Evolutionary conservation across 495 filamentous ascomycete genomes (phyloP).

Genomic region (Thermochaetoides thermophila): DNA sequence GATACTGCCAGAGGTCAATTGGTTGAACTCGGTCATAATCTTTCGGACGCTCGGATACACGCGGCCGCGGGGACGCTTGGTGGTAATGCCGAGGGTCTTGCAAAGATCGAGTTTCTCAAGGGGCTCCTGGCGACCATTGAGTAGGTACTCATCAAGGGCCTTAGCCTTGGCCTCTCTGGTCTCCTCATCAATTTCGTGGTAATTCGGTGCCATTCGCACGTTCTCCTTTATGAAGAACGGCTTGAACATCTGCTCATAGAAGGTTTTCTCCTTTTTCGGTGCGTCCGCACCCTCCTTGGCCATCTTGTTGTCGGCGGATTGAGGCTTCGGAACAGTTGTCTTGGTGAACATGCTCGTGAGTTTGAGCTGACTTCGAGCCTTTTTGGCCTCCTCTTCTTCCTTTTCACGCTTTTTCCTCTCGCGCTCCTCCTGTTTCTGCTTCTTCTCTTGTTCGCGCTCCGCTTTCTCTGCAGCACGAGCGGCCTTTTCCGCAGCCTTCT

Average conservation of each 20-base stretch:
- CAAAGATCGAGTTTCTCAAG: conserved; percentile 32
- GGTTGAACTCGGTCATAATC: conserved; percentile 38
- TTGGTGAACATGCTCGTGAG: conserved; percentile 35
- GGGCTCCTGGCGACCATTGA: conserved; percentile 19
- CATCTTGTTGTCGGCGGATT: conserved; percentile 9
- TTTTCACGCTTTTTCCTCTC: conserved; percentile 48
- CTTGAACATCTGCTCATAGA: conserved; percentile 61
- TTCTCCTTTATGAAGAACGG: conserved; percentile 61
- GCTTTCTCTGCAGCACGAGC: conserved; percentile 17
- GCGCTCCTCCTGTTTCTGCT: conserved; percentile 25
- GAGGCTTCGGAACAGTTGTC: conserved; percentile 25
- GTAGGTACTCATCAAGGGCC: conserved; percentile 31
- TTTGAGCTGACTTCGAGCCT: conserved; percentile 36
- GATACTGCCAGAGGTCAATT: conserved; percentile 7
- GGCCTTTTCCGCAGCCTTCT: conserved; percentile 24
- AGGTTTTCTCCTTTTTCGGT: conserved; percentile 26
- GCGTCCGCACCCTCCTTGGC: conserved; percentile 7
- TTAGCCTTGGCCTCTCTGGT: conserved; percentile 36
- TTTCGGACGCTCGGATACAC: conserved; percentile 43
- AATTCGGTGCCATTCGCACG: conserved; percentile 41
- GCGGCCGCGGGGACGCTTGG: conserved; percentile 37
- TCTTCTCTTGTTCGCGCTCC: conserved; percentile 40
- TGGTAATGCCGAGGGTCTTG: conserved; percentile 47
- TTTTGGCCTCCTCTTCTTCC: conserved; percentile 51
- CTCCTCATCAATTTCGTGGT: conserved; percentile 40